phyloP scores from a whole-genome alignment of 352 stramenopile species.

The Pythium plurisporium region DNA sequence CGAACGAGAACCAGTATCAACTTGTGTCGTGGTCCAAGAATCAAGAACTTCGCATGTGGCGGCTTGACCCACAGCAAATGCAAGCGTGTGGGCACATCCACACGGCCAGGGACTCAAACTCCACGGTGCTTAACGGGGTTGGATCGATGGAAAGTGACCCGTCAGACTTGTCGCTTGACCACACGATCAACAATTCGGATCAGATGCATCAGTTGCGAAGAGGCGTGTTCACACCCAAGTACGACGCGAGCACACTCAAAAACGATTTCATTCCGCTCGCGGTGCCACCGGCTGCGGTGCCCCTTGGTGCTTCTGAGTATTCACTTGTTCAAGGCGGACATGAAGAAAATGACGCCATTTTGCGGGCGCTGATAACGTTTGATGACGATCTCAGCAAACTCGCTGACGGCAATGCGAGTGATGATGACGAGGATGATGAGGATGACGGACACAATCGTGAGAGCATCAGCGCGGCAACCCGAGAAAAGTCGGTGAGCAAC shows the following conservation, averaged over 20 bases:
- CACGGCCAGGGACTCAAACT: conserved; percentile 3
- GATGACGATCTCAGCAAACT: conserved; percentile 70
- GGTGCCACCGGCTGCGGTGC: conserved; percentile 53
- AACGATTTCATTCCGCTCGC: conserved; percentile 71
- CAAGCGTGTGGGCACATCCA: conserved; percentile 15
- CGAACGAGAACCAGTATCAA: conserved; percentile 46
- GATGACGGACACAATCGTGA: conserved; percentile 11
- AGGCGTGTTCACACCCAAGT: conserved; percentile 44
- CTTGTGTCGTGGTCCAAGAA: conserved; percentile 80
- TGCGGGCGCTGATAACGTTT: conserved; percentile 54
- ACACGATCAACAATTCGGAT: not conserved
- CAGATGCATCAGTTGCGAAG: not conserved
- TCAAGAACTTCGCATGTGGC: conserved; percentile 72
- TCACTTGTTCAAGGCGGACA: conserved; percentile 22
- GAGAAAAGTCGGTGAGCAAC: not conserved
- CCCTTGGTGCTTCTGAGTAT: conserved; percentile 62
- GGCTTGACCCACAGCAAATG: conserved; percentile 54
- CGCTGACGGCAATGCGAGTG: conserved; percentile 24
- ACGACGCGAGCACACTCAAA: conserved; percentile 67
- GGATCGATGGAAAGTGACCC: not conserved
- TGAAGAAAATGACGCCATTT: conserved; percentile 38
- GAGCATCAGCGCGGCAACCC: not conserved
- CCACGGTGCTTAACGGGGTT: not conserved
- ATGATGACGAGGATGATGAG: conserved; percentile 22
- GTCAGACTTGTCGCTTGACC: not conserved